Evolutionary conservation across 768 basidiomycete species (phyloP), one percentile per base, ranked within the genome.

Genomic region (Rossbeevera mucosa): DNA sequence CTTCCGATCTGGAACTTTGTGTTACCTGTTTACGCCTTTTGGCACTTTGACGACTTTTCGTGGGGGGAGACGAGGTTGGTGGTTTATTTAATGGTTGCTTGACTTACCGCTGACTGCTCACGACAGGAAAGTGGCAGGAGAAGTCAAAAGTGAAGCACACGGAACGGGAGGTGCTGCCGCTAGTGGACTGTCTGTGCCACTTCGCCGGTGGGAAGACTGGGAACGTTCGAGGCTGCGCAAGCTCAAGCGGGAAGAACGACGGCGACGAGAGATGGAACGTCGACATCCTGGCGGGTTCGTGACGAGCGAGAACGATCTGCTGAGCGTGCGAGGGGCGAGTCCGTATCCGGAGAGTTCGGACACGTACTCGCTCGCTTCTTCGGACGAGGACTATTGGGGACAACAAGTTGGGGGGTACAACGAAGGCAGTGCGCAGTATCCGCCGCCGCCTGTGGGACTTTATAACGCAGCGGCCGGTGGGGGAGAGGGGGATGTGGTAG

Each of bases 161-260:
- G 90, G 82, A 18, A 80, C 77, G 13, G 85, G 82, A 13, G 79
- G 77, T 16, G 78, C 77, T 22, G 71, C 72, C 6, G 66, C 74
- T 43, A 76, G 75, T 48, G 81, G 79, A 5, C 69, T 76, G 40
- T 81, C 80, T 0, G 82, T 98, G n/a, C 93, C 96, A 0, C 72
- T 98, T 65, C 83, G 95, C n/a, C 80, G 95, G 46, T 99, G 96
- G 96, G 96, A 98, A 71, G 95, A 99, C 61, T 99, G 95, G 96
- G 96, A 99, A 65, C 83, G 94, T 21, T 95, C 93, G 22, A 80
- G 96, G 41, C 76, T 98, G 44, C 86, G 95, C 47, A 98, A 97
- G 72, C 56, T 95, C 28, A 83, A 81, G 55, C 84, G 96, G 2
- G 94, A 96, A 63, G 91, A 93, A 60, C 79, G 86, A 58, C 76